Conservation (phyloP, 345 rosid genomes). For the Viola odorata region DNA sequence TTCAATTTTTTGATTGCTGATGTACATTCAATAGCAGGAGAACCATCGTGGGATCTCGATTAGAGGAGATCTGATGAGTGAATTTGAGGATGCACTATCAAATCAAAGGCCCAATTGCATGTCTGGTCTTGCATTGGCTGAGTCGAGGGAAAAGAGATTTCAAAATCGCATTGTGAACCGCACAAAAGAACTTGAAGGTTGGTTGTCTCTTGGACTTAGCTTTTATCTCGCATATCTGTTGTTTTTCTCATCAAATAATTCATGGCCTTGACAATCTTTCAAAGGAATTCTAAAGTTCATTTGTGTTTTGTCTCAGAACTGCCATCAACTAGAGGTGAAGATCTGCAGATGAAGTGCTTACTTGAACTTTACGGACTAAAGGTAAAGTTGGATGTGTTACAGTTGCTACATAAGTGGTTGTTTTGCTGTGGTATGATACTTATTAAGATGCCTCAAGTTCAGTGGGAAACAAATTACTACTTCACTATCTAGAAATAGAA, state of each 20-base stretch:
- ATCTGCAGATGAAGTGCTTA: conserved; percentile 84
- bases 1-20: conserved; percentile 10
- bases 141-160: conserved; percentile 46
- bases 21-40: conserved; percentile 32
- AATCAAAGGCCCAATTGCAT: conserved; percentile 50
- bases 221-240: conserved; percentile 3
- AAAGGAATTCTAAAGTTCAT: conserved; percentile 12
- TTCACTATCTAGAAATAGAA: background rate
- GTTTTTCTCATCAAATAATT: conserved; percentile 1
- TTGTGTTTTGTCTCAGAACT: conserved; percentile 50
- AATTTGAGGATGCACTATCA: conserved; percentile 77
- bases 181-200: conserved; percentile 83
- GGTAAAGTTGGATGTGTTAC: conserved; percentile 36
- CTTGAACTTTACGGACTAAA: conserved; percentile 90
- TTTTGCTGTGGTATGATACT: conserved; percentile 2
- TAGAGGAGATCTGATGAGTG: conserved; percentile 63
- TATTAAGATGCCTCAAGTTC: background rate
- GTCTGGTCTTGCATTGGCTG: conserved; percentile 48
- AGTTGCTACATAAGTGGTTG: background rate
- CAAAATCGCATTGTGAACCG: conserved; percentile 66
- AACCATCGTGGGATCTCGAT: conserved; percentile 27
- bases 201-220: conserved; percentile 8
- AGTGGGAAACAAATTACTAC: background rate
- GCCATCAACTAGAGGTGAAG: conserved; percentile 90
- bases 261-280: background rate